Percentiles rank a stretch among this genome's conserved stretches.
These are phyloP conservation scores for Tetramitus jugosus DNA, from an alignment of 208 protist species.

Conservation along the genomic window DNA sequence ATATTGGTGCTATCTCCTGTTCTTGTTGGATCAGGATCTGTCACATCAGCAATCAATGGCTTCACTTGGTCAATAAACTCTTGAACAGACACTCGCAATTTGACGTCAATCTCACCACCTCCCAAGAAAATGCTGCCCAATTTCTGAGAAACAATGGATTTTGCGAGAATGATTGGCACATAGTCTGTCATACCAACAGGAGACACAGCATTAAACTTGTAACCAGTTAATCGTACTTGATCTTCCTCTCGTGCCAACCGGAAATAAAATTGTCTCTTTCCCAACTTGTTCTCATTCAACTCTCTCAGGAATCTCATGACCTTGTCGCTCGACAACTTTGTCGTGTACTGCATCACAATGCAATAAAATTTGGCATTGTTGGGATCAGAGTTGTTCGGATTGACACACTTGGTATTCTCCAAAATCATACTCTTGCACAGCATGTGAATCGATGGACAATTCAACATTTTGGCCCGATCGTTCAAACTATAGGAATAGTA, in stretches of 20 bases:
- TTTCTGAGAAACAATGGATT: neutral
- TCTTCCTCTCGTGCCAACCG: neutral
- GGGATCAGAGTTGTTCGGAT: conserved; percentile 50
- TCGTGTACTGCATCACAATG: conserved; percentile 5
- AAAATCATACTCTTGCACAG: conserved; percentile 81
- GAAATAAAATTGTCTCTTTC: neutral
- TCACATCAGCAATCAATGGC: conserved; percentile 1
- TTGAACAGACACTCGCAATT: neutral
- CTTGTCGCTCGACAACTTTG: neutral
- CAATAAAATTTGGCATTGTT: conserved; percentile 24
- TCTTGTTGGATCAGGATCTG: too few relatives aligned
- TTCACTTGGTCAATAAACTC: neutral
- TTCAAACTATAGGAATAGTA: conserved; percentile 69
- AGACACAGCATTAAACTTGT: neutral
- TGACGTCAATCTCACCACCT: neutral
- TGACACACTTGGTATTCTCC: conserved; percentile 74
- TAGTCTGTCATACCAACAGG: neutral
- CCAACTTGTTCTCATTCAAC: neutral
- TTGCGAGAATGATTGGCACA: neutral
- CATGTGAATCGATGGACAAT: conserved; percentile 58
- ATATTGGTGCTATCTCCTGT: too few relatives aligned
- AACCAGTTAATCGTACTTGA: neutral
- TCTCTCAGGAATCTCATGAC: neutral
- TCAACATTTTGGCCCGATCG: conserved; percentile 63
- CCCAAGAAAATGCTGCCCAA: neutral